Conservation (phyloP, 148 eudicot genomes). For the Gaultheria prostrata region DNA sequence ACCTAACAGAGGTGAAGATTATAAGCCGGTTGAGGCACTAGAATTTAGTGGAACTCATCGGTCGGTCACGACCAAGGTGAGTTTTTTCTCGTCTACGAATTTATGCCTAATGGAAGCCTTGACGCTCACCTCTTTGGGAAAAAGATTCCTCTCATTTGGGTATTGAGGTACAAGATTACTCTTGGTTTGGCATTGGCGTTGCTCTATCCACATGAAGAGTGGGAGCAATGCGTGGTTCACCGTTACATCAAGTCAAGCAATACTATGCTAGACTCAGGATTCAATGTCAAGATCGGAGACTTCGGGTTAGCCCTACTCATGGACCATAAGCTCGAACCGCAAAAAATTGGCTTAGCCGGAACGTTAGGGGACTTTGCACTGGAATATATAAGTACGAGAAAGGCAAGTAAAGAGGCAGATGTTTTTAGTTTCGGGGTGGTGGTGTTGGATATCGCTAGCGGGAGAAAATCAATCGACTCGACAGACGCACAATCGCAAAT, state of each 20-base stretch:
- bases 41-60: slow-evolving; percentile 36
- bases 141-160: slow-evolving; percentile 31
- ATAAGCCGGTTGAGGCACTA: slow-evolving; percentile 26
- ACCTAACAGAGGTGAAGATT: slow-evolving; percentile 31
- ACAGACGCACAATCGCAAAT: slow-evolving; percentile 9
- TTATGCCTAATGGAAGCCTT: slow-evolving; percentile 51
- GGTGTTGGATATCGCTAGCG: slow-evolving; percentile 45
- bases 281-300: slow-evolving; percentile 59
- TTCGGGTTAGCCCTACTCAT: slow-evolving; percentile 54
- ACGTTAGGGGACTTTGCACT: slow-evolving; percentile 55
- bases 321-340: slow-evolving; percentile 45
- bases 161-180: slow-evolving; percentile 37
- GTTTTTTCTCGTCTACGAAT: slow-evolving; percentile 42
- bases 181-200: slow-evolving; percentile 51
- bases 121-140: too few relatives aligned
- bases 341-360: slow-evolving; percentile 45
- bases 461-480: slow-evolving; percentile 29
- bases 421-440: slow-evolving; percentile 56
- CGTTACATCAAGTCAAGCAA: slow-evolving; percentile 62
- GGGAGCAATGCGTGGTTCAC: slow-evolving; percentile 65
- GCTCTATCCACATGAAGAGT: slow-evolving; percentile 55
- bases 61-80: slow-evolving; percentile 38
- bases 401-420: slow-evolving; percentile 51
- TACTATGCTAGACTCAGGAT: slow-evolving; percentile 53
- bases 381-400: slow-evolving; percentile 36